These are phyloP conservation scores for Cyclotella distinguenda DNA, from an alignment of 108 stramenopile genomes.

Conservation along the genomic window DNA sequence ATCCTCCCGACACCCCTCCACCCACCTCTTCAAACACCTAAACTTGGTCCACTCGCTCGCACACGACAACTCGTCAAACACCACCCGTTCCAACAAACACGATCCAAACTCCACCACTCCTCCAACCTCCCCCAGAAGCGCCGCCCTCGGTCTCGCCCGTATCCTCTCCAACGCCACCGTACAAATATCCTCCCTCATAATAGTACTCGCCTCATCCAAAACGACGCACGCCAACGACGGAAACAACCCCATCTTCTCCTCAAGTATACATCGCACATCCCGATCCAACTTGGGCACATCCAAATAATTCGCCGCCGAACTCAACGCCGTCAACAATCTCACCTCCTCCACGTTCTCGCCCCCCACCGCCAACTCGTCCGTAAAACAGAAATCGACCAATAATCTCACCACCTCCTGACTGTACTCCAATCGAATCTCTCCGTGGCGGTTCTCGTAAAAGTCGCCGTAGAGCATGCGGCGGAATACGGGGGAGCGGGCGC, in stretches of 20 bases:
- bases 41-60: conserved; percentile 46
- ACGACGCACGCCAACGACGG: conserved; percentile 48
- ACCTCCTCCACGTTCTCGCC: neutral
- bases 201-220: conserved; percentile 41
- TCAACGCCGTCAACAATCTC: neutral
- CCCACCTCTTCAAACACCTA: conserved; percentile 33
- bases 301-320: conserved; percentile 38
- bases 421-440: conserved; percentile 45
- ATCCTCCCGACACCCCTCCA: conserved; percentile 19
- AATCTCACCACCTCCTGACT: conserved; percentile 37
- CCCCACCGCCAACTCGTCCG: conserved; percentile 33
- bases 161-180: conserved; percentile 29
- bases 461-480: conserved; percentile 45
- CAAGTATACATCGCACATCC: conserved; percentile 20
- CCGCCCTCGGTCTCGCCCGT: conserved; percentile 32
- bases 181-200: conserved; percentile 33
- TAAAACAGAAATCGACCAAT: conserved; percentile 52
- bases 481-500: conserved; percentile 46
- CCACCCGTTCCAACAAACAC: conserved; percentile 37
- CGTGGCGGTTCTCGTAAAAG: conserved; percentile 28
- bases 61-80: conserved; percentile 36
- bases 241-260: conserved; percentile 28
- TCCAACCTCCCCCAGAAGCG: conserved; percentile 23
- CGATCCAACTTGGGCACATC: conserved; percentile 42
- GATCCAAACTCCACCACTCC: conserved; percentile 33